phyloP scores from a whole-genome alignment of 306 rosid species.

The Gastrolobium bilobum region DNA sequence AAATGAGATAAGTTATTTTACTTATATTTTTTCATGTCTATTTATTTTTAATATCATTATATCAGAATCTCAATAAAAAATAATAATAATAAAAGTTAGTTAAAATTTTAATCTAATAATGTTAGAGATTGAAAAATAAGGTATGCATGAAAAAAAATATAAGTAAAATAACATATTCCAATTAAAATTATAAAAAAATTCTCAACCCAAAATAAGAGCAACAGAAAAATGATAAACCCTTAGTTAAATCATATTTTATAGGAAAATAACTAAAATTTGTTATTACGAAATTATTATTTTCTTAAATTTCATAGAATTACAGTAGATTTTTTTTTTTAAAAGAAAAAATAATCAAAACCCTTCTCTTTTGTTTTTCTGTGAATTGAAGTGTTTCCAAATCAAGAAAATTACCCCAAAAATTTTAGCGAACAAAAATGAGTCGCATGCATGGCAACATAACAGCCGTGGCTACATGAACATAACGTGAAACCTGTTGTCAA shows the following conservation, averaged over 20 bases:
- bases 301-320: background rate
- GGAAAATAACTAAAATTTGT: background rate
- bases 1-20: too few species aligned
- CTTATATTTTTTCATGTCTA: too few species aligned
- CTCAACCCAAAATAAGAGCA: too few species aligned
- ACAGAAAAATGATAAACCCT: too few species aligned
- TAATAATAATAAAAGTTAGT: too few species aligned
- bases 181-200: too few species aligned
- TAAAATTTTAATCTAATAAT: too few species aligned
- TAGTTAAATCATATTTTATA: background rate
- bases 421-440: background rate
- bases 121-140: too few species aligned
- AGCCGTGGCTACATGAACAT: background rate
- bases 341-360: background rate
- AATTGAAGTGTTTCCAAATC: background rate
- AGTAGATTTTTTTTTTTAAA: background rate
- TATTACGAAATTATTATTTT: background rate
- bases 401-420: background rate
- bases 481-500: background rate
- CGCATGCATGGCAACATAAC: background rate
- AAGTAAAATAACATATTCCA: too few species aligned
- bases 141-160: too few species aligned
- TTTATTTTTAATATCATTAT: too few species aligned
- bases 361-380: background rate
- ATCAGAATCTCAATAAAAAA: too few species aligned